These are phyloP conservation scores for Candida vaughaniae DNA, from an alignment of 805 yeast species.

Conservation along the genomic window DNA sequence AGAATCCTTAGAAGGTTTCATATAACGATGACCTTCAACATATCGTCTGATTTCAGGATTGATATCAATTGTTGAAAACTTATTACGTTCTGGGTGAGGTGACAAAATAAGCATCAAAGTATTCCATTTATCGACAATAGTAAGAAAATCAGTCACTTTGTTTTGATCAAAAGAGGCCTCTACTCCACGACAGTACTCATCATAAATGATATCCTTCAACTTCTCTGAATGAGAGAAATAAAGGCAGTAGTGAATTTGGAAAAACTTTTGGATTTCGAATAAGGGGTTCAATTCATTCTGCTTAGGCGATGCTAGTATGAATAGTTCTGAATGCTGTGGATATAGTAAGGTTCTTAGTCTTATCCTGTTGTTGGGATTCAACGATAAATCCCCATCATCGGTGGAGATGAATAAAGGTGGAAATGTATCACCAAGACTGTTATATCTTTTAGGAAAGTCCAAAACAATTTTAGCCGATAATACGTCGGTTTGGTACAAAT, in stretches of 20 bases:
- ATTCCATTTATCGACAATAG: slow-evolving; percentile 42
- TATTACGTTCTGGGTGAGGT: slow-evolving; percentile 17
- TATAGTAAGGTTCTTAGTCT: slow-evolving; percentile 34
- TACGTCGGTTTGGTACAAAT: slow-evolving; percentile 26
- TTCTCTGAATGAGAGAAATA: slow-evolving; percentile 39
- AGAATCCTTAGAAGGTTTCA: not conserved
- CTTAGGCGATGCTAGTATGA: slow-evolving; percentile 48
- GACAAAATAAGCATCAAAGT: slow-evolving; percentile 35
- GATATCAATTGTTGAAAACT: slow-evolving; percentile 15
- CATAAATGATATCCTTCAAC: slow-evolving; percentile 28
- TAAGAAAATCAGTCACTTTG: slow-evolving; percentile 35
- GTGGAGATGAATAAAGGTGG: slow-evolving; percentile 29
- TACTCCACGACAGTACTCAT: slow-evolving; percentile 34
- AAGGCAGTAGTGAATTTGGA: slow-evolving; percentile 40
- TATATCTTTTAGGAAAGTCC: slow-evolving; percentile 28
- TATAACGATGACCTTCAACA: not conserved
- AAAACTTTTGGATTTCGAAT: slow-evolving; percentile 54
- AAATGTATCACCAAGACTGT: slow-evolving; percentile 33
- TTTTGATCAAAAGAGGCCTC: slow-evolving; percentile 30
- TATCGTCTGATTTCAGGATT: slow-evolving; percentile 23
- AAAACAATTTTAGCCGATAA: slow-evolving; percentile 31
- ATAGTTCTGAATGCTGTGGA: slow-evolving; percentile 51
- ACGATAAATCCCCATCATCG: slow-evolving; percentile 11
- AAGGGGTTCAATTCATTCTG: slow-evolving; percentile 61
- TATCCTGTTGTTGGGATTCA: slow-evolving; percentile 30